These are phyloP conservation scores for Colletotrichum theobromicola DNA, from an alignment of 2,329 filamentous ascomycete genomes.

Conservation along the genomic window DNA sequence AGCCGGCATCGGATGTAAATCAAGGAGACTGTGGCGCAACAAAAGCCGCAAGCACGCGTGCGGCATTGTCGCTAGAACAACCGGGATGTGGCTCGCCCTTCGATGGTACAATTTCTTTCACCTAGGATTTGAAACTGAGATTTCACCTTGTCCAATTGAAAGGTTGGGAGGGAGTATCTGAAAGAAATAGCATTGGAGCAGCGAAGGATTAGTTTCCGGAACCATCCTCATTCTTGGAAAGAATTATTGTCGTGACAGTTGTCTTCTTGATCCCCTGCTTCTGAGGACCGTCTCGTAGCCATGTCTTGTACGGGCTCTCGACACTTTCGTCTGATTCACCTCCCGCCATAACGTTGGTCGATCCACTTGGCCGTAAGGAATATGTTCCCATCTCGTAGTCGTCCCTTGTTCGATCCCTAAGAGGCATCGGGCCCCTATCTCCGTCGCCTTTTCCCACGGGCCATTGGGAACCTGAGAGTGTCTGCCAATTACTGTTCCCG, in stretches of 20 bases:
- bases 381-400: conserved; percentile 29
- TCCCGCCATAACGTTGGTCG: conserved; percentile 25
- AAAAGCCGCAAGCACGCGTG: neutral
- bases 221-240: neutral
- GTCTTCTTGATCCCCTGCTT: conserved; percentile 32
- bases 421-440: conserved; percentile 30
- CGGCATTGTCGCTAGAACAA: neutral
- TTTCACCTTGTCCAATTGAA: neutral
- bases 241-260: conserved; percentile 29
- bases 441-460: conserved; percentile 27
- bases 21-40: neutral
- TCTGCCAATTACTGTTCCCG: conserved; percentile 29
- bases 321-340: conserved; percentile 28
- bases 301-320: conserved; percentile 23
- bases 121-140: too few relatives aligned
- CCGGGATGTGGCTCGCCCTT: neutral
- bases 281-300: neutral
- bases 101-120: too few relatives aligned
- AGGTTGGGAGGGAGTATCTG: neutral
- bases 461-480: conserved; percentile 25
- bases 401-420: neutral
- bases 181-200: neutral
- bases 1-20: neutral
- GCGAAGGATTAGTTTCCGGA: neutral
- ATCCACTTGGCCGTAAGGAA: neutral